Conservation (phyloP, 2,329 filamentous ascomycete species). For the Plenodomus biglobosus region DNA sequence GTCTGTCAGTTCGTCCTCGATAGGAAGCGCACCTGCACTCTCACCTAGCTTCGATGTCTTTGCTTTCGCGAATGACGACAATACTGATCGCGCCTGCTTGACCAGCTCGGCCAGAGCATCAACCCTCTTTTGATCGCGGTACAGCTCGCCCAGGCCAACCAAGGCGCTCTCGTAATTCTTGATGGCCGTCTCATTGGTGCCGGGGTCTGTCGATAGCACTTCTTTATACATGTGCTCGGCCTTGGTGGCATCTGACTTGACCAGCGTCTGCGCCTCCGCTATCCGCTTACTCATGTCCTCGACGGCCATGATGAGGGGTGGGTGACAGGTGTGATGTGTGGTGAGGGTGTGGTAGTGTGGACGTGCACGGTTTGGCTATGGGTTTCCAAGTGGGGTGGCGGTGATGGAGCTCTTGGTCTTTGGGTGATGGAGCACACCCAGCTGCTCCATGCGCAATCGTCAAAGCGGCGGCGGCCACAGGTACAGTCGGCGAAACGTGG, state of each 20-base stretch:
- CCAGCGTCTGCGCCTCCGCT: conserved; percentile 84
- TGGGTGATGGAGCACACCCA: conserved; percentile 8
- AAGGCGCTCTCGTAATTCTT: conserved; percentile 90
- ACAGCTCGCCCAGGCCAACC: conserved; percentile 86
- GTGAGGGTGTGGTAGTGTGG: neutral
- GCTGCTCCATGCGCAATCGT: conserved; percentile 17
- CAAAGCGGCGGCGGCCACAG: conserved; percentile 9
- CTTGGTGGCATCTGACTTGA: conserved; percentile 77
- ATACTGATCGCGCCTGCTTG: conserved; percentile 82
- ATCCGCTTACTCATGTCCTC: conserved; percentile 64
- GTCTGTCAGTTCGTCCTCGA: conserved; percentile 6
- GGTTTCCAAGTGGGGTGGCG: conserved; percentile 7
- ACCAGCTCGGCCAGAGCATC: conserved; percentile 87
- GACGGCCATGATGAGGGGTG: conserved; percentile 34
- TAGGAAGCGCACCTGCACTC: conserved; percentile 26
- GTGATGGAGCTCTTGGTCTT: conserved; percentile 12
- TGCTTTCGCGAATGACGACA: conserved; percentile 96
- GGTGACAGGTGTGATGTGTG: neutral
- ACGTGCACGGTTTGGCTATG: conserved; percentile 3
- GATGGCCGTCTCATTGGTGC: conserved; percentile 80
- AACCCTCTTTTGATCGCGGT: conserved; percentile 80
- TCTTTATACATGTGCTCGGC: conserved; percentile 88
- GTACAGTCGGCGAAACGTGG: conserved; percentile 10
- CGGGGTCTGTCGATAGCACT: conserved; percentile 81
- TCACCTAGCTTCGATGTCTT: conserved; percentile 97